phyloP scores from a whole-genome alignment of 2,329 filamentous ascomycete genomes.

The Fusarium musae region DNA sequence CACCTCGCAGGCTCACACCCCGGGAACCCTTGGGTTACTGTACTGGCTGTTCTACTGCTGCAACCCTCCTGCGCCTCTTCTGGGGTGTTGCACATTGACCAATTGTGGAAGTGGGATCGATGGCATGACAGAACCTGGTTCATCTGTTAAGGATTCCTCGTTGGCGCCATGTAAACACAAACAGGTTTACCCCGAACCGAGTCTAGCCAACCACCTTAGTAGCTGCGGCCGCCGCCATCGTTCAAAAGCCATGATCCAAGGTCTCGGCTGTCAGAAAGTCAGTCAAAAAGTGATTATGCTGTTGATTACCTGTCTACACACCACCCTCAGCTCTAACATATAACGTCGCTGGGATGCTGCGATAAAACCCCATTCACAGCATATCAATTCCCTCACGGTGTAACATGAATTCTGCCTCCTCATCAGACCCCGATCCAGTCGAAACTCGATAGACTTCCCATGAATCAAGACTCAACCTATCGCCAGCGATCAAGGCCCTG shows the following conservation, averaged over 20 bases:
- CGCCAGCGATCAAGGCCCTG: constrained; percentile 19
- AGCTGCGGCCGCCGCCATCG: constrained; percentile 33
- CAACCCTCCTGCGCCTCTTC: constrained; percentile 41
- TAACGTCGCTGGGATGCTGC: neutral
- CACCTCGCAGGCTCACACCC: constrained; percentile 21
- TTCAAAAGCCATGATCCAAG: constrained; percentile 25
- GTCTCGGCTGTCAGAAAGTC: constrained; percentile 1
- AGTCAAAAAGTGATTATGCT: neutral
- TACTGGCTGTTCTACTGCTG: constrained; percentile 17
- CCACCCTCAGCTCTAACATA: neutral
- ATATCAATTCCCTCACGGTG: neutral
- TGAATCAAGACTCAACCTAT: constrained; percentile 35
- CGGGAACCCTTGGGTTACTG: constrained; percentile 14
- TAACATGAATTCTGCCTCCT: neutral
- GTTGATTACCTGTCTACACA: neutral
- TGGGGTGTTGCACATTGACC: constrained; percentile 23
- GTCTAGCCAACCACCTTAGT: constrained; percentile 27
- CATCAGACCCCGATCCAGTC: constrained; percentile 22
- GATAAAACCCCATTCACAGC: neutral
- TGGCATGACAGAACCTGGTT: constrained; percentile 3
- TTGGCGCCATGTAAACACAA: constrained; percentile 11
- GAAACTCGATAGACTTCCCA: constrained; percentile 25
- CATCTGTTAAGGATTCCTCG: constrained; percentile 17
- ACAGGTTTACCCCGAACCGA: constrained; percentile 17
- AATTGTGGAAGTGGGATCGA: constrained; percentile 26